phyloP scores from a whole-genome alignment of 2,329 filamentous ascomycete genomes.

The Gliomastix tumulicola region DNA sequence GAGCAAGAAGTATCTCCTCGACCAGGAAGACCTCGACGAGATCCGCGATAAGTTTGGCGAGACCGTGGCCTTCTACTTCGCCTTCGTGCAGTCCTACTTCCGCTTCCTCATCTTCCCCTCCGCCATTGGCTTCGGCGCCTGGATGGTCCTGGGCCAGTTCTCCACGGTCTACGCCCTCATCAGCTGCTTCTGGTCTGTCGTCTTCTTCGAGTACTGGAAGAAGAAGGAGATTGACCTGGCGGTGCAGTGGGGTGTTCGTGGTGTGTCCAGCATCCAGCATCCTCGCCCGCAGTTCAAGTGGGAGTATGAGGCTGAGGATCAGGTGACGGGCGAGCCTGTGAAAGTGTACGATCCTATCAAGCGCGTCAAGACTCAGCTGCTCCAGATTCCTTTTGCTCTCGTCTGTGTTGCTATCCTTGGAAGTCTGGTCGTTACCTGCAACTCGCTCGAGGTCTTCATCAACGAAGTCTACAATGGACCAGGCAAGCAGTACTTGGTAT shows the following conservation, averaged over 20 bases:
- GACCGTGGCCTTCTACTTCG: constrained; percentile 90
- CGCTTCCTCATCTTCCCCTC: constrained; percentile 78
- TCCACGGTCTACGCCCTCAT: constrained; percentile 73
- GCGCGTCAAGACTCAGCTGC: constrained; percentile 67
- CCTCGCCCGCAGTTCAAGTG: constrained; percentile 72
- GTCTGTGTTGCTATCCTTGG: constrained; percentile 67
- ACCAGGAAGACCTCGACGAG: constrained; percentile 59
- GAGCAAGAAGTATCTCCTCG: constrained; percentile 64
- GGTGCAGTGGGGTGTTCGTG: constrained; percentile 81
- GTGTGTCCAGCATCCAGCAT: constrained; percentile 74
- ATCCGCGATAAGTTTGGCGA: constrained; percentile 75
- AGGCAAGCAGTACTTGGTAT: constrained; percentile 74
- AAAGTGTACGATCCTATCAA: constrained; percentile 71
- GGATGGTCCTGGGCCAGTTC: constrained; percentile 78
- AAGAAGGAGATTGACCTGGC: constrained; percentile 82
- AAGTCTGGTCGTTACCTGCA: constrained; percentile 76
- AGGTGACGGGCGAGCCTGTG: constrained; percentile 72
- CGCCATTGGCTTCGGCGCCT: constrained; percentile 67
- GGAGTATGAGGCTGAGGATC: constrained; percentile 70
- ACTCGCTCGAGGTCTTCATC: constrained; percentile 92
- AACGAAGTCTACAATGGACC: constrained; percentile 89
- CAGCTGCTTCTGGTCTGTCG: constrained; percentile 77
- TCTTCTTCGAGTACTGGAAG: constrained; percentile 96
- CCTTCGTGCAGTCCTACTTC: constrained; percentile 88
- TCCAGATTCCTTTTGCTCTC: constrained; percentile 80